Conservation (phyloP, 1,284 basidiomycete genomes). For the Tylopilus sp. region DNA sequence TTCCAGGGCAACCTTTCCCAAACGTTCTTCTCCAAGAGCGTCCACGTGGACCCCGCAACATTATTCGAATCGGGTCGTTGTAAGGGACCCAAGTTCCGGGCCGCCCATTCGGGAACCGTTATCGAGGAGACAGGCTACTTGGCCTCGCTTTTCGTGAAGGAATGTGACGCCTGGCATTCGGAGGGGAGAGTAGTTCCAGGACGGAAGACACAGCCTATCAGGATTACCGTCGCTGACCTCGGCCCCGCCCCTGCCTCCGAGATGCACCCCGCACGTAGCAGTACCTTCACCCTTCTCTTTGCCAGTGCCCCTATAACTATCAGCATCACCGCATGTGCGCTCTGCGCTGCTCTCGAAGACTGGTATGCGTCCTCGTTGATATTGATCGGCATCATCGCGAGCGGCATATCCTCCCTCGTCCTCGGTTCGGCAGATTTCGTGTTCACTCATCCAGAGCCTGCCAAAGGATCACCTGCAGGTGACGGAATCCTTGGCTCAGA, state of each 20-base stretch:
- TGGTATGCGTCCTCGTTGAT: slow-evolving; percentile 31
- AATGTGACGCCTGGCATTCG: not conserved
- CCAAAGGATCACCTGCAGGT: slow-evolving; percentile 21
- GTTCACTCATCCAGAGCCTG: slow-evolving; percentile 17
- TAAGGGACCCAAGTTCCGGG: not conserved
- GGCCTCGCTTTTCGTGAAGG: not conserved
- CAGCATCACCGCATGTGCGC: slow-evolving; percentile 17
- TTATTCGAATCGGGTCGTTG: not conserved
- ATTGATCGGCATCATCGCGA: slow-evolving; percentile 10
- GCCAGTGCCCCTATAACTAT: slow-evolving; percentile 19
- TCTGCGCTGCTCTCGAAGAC: slow-evolving; percentile 17
- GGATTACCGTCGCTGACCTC: slow-evolving; percentile 19
- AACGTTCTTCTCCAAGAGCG: not conserved
- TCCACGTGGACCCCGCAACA: not conserved
- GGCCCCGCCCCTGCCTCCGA: not conserved
- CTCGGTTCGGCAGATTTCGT: slow-evolving; percentile 20
- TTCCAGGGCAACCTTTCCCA: not conserved
- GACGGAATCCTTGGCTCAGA: slow-evolving; percentile 17
- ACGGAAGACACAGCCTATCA: slow-evolving; percentile 12
- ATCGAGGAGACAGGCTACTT: not conserved
- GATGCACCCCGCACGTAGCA: not conserved
- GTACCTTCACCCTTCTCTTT: not conserved
- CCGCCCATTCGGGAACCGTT: not conserved
- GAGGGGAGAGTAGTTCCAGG: not conserved
- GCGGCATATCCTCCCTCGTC: slow-evolving; percentile 22